Conservation (phyloP, 2,329 filamentous ascomycete species). For the Scolecobasidium constrictum region DNA sequence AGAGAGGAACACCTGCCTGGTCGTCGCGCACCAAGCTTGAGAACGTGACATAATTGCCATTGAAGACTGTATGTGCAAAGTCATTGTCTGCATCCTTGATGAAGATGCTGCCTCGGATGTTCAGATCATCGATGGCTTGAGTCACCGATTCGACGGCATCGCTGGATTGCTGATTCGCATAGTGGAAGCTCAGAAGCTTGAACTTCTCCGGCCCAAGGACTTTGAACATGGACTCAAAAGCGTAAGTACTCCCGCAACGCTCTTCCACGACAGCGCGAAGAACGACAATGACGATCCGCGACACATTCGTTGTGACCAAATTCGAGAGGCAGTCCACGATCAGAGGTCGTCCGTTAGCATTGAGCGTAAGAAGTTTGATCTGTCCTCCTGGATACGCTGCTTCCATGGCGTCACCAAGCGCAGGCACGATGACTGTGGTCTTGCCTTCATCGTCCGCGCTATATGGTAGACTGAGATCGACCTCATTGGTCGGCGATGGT, state of each 20-base stretch:
- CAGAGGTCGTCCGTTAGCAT: constrained; percentile 2
- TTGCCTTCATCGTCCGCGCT: neutral
- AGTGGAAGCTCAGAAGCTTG: neutral
- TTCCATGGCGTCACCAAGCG: constrained; percentile 3
- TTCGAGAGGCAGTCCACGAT: too few relatives aligned
- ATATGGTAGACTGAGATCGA: neutral
- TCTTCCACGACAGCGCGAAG: too few relatives aligned
- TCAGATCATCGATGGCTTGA: constrained; percentile 10
- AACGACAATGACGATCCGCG: too few relatives aligned
- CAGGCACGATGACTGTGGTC: constrained; percentile 2
- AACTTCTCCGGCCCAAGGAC: neutral
- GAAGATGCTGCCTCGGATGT: constrained; percentile 1
- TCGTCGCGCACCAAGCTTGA: neutral
- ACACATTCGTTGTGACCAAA: too few relatives aligned
- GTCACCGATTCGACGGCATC: constrained; percentile 13
- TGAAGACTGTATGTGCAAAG: neutral
- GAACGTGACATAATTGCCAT: constrained; percentile 4
- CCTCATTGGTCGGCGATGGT: neutral
- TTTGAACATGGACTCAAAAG: constrained; percentile 1
- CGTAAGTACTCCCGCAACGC: too few relatives aligned
- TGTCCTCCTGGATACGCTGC: neutral
- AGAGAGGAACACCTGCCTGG: neutral
- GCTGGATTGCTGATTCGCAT: constrained; percentile 9
- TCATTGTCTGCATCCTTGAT: constrained; percentile 8
- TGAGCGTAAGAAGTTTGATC: constrained; percentile 2